Base-by-base conservation (phyloP, 441 rosid species). In the Adansonia grandidieri region DNA sequence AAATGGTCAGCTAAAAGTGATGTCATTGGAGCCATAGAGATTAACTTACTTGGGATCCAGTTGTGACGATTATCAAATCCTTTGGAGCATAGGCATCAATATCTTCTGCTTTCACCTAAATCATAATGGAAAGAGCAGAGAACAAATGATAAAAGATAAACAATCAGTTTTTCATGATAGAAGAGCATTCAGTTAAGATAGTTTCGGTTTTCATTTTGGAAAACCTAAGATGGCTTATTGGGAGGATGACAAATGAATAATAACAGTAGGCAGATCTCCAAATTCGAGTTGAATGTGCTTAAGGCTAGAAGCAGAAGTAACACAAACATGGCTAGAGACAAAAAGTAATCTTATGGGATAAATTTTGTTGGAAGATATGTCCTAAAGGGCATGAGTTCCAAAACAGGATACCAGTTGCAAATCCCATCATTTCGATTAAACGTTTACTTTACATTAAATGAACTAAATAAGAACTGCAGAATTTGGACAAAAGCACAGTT, bases 1-100 rank as follows among this genome's bases (percentile, higher is more conserved):
- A 62, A 67, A 65, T 78, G 65, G n/a, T 42, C 73, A 14, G 65
- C 45, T 47, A 32, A 75, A 58, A 17, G 44, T 32, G 63, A 15
- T 32, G 65, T 32, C 71, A 47, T 47, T 17, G 60, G 56, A 66
- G 71, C 69, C 20, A 61, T 69, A 19, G 53, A 79, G 71, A 86
- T 79, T 62, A 78, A 81, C 94, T 89, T 85, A 96, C 99, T 85
- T 96, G 99, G 75, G 99, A 96, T 70, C 98, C 98, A 37, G 99
- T 96, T 24, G 99, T 96, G 77, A 96, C 98, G 78, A 96, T 91
- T 78, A 96, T 88, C 78, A 96, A 87, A 85, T 96, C 97, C 82
- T 96, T 92, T 28, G 99, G 98, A 86, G 98, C 96, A 80, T 91
- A 96, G 58, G 91, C 88, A 83, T 93, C 98, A 75, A 96, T 92